These are phyloP conservation scores for Hypoxylon sp. DNA, from an alignment of 2,329 filamentous ascomycete species.

Conservation along the genomic window DNA sequence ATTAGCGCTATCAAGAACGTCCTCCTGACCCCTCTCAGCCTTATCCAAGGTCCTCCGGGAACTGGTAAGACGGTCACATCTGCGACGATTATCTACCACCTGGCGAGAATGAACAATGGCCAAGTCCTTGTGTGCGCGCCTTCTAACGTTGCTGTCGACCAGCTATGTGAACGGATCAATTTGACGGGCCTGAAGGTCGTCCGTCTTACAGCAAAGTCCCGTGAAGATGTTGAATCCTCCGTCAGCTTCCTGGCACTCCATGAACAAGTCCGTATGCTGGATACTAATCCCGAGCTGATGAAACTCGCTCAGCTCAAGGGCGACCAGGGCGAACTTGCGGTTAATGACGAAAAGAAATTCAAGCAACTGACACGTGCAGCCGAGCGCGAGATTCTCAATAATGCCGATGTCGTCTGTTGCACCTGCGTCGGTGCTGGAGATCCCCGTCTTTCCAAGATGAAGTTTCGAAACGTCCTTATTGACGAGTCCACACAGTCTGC, in stretches of 20 bases:
- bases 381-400: conserved; percentile 93
- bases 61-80: conserved; percentile 99
- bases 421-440: conserved; percentile 98
- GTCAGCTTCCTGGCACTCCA: conserved; percentile 96
- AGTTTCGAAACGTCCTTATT: conserved; percentile 97
- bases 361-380: conserved; percentile 94
- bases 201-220: conserved; percentile 97
- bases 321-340: conserved; percentile 90
- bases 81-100: conserved; percentile 97
- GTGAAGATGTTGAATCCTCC: conserved; percentile 98
- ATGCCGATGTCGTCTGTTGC: conserved; percentile 98
- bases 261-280: conserved; percentile 97
- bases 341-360: conserved; percentile 98
- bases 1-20: conserved; percentile 97
- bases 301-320: conserved; percentile 94
- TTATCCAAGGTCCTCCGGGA: conserved; percentile 96
- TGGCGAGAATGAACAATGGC: conserved; percentile 93
- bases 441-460: conserved; percentile 94
- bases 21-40: conserved; percentile 88
- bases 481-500: conserved; percentile 98
- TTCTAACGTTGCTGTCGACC: conserved; percentile 98
- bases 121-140: conserved; percentile 97
- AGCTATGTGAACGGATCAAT: conserved; percentile 97
- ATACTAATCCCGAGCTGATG: conserved; percentile 91
- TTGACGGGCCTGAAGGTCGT: conserved; percentile 95